Evolutionary conservation across 768 basidiomycete genomes (phyloP).

Genomic region (Pleurotus ostreatus): DNA sequence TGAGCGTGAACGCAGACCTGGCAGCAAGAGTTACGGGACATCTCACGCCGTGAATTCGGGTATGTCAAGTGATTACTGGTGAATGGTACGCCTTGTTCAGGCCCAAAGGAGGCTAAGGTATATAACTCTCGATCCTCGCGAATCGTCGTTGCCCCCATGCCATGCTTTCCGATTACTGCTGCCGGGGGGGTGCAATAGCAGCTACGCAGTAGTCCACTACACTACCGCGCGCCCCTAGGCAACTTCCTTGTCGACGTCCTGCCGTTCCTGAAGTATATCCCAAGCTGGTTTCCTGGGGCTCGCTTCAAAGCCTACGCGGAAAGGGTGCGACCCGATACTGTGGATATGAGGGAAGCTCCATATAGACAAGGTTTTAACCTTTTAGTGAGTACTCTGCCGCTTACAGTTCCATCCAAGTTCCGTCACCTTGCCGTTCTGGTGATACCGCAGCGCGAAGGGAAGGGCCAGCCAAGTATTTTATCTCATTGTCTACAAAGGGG

Average conservation of each 20-base stretch:
- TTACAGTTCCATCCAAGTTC: slow-evolving; percentile 12
- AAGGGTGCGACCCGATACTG: background rate
- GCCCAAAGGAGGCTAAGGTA: too few relatives aligned
- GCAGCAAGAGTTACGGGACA: too few relatives aligned
- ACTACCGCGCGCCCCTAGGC: too few relatives aligned
- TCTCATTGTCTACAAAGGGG: background rate
- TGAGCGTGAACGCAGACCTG: too few relatives aligned
- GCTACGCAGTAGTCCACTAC: too few relatives aligned
- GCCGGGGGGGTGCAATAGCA: too few relatives aligned
- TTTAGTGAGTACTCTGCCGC: background rate
- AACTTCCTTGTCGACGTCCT: slow-evolving; percentile 30
- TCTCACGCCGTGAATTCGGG: too few relatives aligned
- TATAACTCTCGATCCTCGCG: too few relatives aligned
- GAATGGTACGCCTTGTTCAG: too few relatives aligned
- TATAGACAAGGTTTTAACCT: background rate
- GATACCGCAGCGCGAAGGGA: slow-evolving; percentile 6
- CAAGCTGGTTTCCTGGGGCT: slow-evolving; percentile 21
- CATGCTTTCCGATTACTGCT: too few relatives aligned
- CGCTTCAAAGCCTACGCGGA: slow-evolving; percentile 37
- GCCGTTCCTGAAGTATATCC: slow-evolving; percentile 21
- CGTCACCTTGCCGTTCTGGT: background rate
- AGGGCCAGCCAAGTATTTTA: slow-evolving; percentile 16
- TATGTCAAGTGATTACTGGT: too few relatives aligned
- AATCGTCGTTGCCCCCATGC: too few relatives aligned
- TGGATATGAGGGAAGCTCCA: background rate